Evolutionary conservation across 2,329 filamentous ascomycete species (phyloP), one percentile per base, ranked within the genome.

Genomic region (Phyllosticta citrichinensis): DNA sequence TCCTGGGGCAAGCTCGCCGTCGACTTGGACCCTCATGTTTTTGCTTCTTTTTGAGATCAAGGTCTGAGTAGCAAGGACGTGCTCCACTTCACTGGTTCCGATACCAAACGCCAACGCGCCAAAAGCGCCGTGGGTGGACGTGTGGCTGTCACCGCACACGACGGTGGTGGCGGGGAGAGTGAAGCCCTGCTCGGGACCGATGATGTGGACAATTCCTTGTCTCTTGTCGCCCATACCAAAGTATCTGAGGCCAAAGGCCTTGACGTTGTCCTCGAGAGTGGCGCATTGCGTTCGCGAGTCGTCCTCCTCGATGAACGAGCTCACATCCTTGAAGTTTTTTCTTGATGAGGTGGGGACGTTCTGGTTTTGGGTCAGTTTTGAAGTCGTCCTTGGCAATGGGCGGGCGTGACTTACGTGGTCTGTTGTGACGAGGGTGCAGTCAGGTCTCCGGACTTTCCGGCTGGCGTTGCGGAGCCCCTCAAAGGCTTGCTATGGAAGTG

Each of bases 151-250:
- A 75, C 94, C 94, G 72, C 94, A 97, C 66, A 97, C 94, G 47
- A 97, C 89, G 2, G 94, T 99, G 60, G 94, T 97, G 67, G 91
- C 94, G 52, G 94, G 94, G 47, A 97, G 87, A 61, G 94, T 99
- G 81, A 99, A 99, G 67, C 94, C 94, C 77, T 99, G 94, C 80
- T 99, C 94, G 51, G 94, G 94, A 40, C 94, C 94, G 69, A 99
- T 97, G 70, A 99, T 90, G 78, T 99, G 94, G 62, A 97, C 94
- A 69, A 99, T 99, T 66, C 94, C 94, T 78, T 99, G 94, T 66
- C 94, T 87, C 82, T 94, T 95, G 77, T 97, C 93, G 67, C 88
- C 89, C 65, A 99, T 86, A 64, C 94, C 94, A 73, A 99, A 99
- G 79, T 97, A 97, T 74, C 92, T 97, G 71, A 99, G 82, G 70